A percentile compares a stretch with the other conserved stretches of the same genome.
phyloP scores from a whole-genome alignment of 495 filamentous ascomycete genomes.

The Aspergillus nanangensis region DNA sequence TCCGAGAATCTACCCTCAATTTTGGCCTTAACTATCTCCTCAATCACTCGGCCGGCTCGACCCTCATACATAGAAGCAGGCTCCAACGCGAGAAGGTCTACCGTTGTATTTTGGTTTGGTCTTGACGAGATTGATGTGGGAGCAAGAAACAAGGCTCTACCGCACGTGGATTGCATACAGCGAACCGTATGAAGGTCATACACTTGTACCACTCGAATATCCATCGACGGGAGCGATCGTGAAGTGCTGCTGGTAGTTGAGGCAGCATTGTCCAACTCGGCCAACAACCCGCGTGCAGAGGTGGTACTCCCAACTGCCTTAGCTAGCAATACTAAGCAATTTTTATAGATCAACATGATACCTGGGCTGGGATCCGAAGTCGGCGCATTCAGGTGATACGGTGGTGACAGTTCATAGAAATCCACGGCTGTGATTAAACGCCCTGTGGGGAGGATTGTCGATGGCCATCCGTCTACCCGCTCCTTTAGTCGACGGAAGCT shows the following conservation, averaged over 20 bases:
- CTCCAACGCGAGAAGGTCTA: slow-evolving; percentile 54
- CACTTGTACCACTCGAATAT: slow-evolving; percentile 71
- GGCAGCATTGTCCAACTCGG: slow-evolving; percentile 65
- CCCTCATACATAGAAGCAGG: slow-evolving; percentile 70
- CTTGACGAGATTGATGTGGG: slow-evolving; percentile 54
- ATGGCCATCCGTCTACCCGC: slow-evolving; percentile 77
- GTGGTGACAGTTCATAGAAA: slow-evolving; percentile 69
- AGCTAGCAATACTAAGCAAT: slow-evolving; percentile 70
- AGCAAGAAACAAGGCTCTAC: slow-evolving; percentile 67
- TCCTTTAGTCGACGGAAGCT: slow-evolving; percentile 67
- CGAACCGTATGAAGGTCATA: slow-evolving; percentile 64
- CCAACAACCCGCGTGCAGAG: slow-evolving; percentile 72
- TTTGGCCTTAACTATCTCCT: slow-evolving; percentile 82
- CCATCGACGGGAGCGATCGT: slow-evolving; percentile 31
- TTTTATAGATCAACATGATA: slow-evolving; percentile 80
- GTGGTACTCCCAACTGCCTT: slow-evolving; percentile 56
- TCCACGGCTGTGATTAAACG: slow-evolving; percentile 84
- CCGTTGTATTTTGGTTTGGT: slow-evolving; percentile 40
- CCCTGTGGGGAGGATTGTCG: slow-evolving; percentile 63
- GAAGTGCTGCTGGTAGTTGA: slow-evolving; percentile 44
- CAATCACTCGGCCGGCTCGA: slow-evolving; percentile 68
- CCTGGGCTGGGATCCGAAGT: slow-evolving; percentile 45
- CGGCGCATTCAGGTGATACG: slow-evolving; percentile 52
- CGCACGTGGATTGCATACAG: slow-evolving; percentile 73
- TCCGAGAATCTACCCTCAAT: slow-evolving; percentile 82